Base-by-base conservation (phyloP, 352 stramenopile species). In the Paralagenidium karlingii region DNA sequence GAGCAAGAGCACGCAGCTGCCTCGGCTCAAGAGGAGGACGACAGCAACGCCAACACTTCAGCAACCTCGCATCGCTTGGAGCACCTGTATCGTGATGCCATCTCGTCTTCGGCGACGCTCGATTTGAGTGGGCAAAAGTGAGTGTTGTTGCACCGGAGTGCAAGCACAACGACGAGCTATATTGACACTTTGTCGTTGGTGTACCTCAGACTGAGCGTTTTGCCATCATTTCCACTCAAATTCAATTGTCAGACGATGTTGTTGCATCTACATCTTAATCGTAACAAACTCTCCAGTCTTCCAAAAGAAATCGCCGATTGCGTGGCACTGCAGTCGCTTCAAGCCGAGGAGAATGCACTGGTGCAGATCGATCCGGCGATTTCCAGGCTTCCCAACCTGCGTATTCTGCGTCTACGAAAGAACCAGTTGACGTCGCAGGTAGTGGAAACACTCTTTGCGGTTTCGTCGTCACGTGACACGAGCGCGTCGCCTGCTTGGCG, bases 351-450 rank as follows among this genome's bases (percentile, higher is more conserved):
- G 11, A 88, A 85, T 36, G 42, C 55, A 11, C 34, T 90, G 10
- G 43, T 63, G n/a, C 49, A 44, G 32, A 49, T 90, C 1, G 50
- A 77, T 22, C 24, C 48, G 0, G 58, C 53, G 0, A 61, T 88
- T 21, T 56, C 54, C 26, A 29, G 39, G 15, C 52, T 90, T 12
- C 55, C 56, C 27, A 53, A 57, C 5, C 57, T 90, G 7, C 53
- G 81, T 25, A 49, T 80, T 2, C 44, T 90, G 25, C 71, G 69
- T 26, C 34, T 88, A 25, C 64, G 69, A 5, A 91, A 91, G 45
- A 88, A 91, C 33, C 58, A 68, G 27, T 55, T 91, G 13, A 65
- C 66, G 7, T 47, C 53, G 6, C 46, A 63, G 12, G 60, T 53
- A 1, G 47, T 86, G 8, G 46, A 75, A 26, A 40, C 51, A 6